Evolutionary conservation across 352 stramenopile genomes (phyloP), one percentile per base, ranked within the genome.

Genomic region (Phytophthora capsici): DNA sequence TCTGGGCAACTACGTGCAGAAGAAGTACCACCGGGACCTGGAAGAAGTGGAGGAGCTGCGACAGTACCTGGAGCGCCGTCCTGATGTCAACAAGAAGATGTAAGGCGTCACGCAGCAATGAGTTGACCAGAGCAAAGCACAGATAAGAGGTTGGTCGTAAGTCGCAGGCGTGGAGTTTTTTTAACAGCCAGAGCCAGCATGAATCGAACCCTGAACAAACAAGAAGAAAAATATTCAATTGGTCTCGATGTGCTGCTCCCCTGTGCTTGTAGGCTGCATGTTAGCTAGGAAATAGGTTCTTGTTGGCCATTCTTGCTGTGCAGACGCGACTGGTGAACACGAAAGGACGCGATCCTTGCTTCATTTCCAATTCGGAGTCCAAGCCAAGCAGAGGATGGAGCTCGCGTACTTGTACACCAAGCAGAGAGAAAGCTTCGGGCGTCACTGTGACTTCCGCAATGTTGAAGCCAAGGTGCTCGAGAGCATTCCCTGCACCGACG

Each of bases 331-430:
- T 17, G 22, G 47, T 57, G 23, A 28, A 23, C 49, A n/a, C 43
- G 57, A 69, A 77, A 62, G 38, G 70, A 72, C 66, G 66, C 66
- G 60, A 78, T 78, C 61, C 43, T 51, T 51, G 20, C 43, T 30
- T 51, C 69, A 73, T 25, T 71, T 67, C 53, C 49, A 47, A 64
- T 63, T 64, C 34, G 51, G 28, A 48, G 13, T 25, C 1, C 49
- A 41, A 40, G 45, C 3, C 4, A 34, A 34, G 9, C 36, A 32
- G 28, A 55, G 17, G n/a, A 96, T 96, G 88, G 89, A 97, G 73
- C 84, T 97, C 34, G 88, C 87, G 50, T 96, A 97, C 62, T 74
- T 94, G 37, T 97, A 97, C 63, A 96, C 86, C 10, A 97, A 98
- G 77, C 74, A 86, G n/a, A 78, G 95, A 22, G 89, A 85, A 40